phyloP scores from a whole-genome alignment of 441 rosid species.

The Rhodomyrtus psidioides region DNA sequence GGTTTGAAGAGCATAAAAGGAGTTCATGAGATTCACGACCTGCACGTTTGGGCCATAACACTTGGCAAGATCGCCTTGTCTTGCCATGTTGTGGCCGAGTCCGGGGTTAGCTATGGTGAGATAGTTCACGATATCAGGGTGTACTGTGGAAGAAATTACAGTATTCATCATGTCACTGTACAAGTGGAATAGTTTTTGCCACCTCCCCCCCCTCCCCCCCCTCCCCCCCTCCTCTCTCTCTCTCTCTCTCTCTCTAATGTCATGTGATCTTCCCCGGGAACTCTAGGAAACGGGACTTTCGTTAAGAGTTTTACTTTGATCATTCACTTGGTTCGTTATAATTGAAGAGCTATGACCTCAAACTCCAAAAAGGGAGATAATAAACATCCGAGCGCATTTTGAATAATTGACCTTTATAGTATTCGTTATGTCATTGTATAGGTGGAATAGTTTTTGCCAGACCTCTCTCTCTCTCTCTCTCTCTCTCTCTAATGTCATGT shows the following conservation, averaged over 20 bases:
- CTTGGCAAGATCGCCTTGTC: constrained; percentile 45
- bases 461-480: neutral
- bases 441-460: constrained; percentile 31
- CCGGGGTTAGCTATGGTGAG: constrained; percentile 34
- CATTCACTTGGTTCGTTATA: neutral
- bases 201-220: too few species aligned
- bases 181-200: constrained; percentile 41
- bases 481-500: neutral
- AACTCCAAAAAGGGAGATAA: neutral
- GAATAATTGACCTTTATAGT: constrained; percentile 4
- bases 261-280: neutral
- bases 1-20: constrained; percentile 43
- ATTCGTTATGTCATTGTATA: constrained; percentile 64
- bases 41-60: constrained; percentile 77
- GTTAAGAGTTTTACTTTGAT: neutral
- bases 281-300: neutral
- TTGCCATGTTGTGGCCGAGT: constrained; percentile 54
- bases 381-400: neutral
- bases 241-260: neutral
- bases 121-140: constrained; percentile 37
- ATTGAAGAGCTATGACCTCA: neutral
- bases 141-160: constrained; percentile 38
- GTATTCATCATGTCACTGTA: constrained; percentile 61
- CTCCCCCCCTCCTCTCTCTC: too few species aligned
- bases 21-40: constrained; percentile 48